A percentile compares a stretch with the other conserved stretches of the same genome.
Conservation (phyloP, 345 rosid species). For the Syzygium jambos region DNA sequence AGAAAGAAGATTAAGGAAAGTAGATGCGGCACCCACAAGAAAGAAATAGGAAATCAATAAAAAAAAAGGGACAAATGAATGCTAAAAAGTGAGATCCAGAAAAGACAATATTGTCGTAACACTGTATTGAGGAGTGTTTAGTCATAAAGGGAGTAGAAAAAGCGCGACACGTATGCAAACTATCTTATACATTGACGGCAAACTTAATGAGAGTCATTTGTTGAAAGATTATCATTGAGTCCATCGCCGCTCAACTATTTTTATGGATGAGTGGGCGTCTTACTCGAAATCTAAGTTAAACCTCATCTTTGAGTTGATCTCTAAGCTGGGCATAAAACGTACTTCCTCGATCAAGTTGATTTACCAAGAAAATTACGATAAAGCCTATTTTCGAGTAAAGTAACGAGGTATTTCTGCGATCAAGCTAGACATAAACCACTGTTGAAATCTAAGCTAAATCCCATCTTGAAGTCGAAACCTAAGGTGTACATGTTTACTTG, state of each 20-base stretch:
- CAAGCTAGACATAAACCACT: neutral
- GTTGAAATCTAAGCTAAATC: neutral
- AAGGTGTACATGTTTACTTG: rapidly evolving
- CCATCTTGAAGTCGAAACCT: neutral
- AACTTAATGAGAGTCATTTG: neutral
- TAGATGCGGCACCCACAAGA: no score
- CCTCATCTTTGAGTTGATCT: neutral
- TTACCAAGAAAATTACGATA: neutral
- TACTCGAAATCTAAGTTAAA: neutral
- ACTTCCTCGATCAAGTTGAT: neutral
- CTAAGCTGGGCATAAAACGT: neutral
- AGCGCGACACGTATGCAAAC: neutral
- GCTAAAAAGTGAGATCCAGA: no score
- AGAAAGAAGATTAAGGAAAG: no score
- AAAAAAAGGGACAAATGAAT: no score
- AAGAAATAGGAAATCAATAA: no score
- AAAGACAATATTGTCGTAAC: no score
- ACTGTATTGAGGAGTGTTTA: no score
- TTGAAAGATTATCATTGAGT: neutral
- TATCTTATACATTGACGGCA: neutral
- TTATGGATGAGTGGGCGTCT: neutral
- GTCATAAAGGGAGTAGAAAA: no score
- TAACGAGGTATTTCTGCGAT: neutral
- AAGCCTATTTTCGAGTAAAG: neutral
- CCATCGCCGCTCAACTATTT: neutral